Percentiles rank a stretch among this genome's conserved stretches.
Evolutionary conservation across 2,329 filamentous ascomycete species (phyloP).

Genomic region (Hortaea sp.): DNA sequence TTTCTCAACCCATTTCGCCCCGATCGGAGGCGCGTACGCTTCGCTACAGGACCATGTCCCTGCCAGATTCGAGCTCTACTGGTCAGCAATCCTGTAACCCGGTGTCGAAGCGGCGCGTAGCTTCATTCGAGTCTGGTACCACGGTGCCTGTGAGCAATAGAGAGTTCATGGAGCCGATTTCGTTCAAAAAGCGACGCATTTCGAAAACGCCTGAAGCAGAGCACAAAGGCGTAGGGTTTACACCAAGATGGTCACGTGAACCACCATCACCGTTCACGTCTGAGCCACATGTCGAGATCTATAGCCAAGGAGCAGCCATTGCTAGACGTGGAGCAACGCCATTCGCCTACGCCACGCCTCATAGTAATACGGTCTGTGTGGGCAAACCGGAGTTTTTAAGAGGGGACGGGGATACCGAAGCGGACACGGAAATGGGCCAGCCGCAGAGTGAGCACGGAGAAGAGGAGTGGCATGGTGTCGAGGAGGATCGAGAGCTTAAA

Average conservation of each 20-base stretch:
- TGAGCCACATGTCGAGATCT: conserved; percentile 12
- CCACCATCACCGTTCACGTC: conserved; percentile 33
- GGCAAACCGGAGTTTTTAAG: conserved; percentile 24
- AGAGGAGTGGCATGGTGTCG: conserved; percentile 27
- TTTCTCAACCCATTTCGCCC: conserved; percentile 24
- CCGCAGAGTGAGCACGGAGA: conserved; percentile 11
- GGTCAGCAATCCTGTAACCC: conserved; percentile 6
- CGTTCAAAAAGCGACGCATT: conserved; percentile 41
- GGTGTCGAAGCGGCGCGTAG: conserved; percentile 21
- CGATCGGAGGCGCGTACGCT: conserved; percentile 19
- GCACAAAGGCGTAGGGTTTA: conserved; percentile 26
- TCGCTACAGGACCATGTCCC: conserved; percentile 16
- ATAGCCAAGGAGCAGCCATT: conserved; percentile 29
- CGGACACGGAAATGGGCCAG: conserved; percentile 15
- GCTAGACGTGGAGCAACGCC: conserved; percentile 40
- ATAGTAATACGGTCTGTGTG: conserved; percentile 38
- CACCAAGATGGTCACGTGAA: conserved; percentile 35
- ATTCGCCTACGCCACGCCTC: conserved; percentile 65
- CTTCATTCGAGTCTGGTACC: conserved; percentile 18
- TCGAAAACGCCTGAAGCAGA: conserved; percentile 44
- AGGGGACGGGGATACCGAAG: conserved; percentile 24
- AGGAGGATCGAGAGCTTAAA: conserved; percentile 17
- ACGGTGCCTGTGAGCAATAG: not conserved
- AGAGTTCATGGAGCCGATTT: conserved; percentile 5
- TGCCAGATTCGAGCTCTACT: conserved; percentile 15